These are phyloP conservation scores for Globisporangium nunn DNA, from an alignment of 352 stramenopile species.

Conservation along the genomic window DNA sequence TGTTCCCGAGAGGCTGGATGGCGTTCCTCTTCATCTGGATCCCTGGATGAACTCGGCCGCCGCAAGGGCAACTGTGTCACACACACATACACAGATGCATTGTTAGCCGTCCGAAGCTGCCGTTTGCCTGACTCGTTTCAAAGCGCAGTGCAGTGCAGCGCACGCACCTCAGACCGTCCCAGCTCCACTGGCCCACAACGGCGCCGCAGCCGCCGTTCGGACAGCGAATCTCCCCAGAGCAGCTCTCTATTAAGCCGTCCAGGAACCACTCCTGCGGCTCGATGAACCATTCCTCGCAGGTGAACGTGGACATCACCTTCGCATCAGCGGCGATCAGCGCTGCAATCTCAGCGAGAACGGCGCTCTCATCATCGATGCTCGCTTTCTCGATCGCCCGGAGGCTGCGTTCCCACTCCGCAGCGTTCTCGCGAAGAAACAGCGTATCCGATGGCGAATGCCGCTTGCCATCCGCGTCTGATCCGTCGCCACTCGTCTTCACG, in stretches of 20 bases:
- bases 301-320: constrained; percentile 15
- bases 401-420: constrained; percentile 25
- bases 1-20: constrained; percentile 41
- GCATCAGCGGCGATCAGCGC: constrained; percentile 29
- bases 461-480: neutral
- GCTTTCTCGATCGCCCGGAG: constrained; percentile 20
- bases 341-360: constrained; percentile 14
- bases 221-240: constrained; percentile 31
- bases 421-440: constrained; percentile 16
- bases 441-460: neutral
- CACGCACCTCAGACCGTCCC: constrained; percentile 36
- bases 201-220: constrained; percentile 28
- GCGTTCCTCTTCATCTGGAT: constrained; percentile 46
- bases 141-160: neutral
- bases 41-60: constrained; percentile 26
- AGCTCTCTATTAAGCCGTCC: constrained; percentile 11
- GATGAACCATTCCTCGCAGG: constrained; percentile 38
- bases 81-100: constrained; percentile 2
- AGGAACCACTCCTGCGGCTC: constrained; percentile 46
- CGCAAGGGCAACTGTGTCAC: constrained; percentile 25
- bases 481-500: neutral
- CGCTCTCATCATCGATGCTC: constrained; percentile 13
- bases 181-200: constrained; percentile 44
- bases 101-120: neutral
- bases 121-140: neutral